Base-by-base conservation (phyloP, 345 rosid genomes). In the Boechera retrofracta region DNA sequence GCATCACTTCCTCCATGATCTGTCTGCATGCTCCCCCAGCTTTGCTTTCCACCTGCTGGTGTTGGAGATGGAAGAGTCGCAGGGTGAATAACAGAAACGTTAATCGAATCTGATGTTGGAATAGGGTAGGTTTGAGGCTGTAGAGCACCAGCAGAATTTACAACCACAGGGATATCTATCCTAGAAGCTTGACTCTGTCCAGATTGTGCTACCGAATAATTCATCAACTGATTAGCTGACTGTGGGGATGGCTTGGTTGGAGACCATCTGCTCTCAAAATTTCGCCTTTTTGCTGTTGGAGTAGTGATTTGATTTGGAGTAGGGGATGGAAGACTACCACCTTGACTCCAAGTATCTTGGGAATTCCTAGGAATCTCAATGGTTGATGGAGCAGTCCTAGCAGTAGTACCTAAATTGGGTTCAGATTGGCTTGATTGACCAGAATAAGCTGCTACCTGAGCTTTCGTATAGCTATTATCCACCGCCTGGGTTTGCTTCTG, bases 251-350 rank as follows among this genome's bases (percentile, higher is more conserved):
- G 77, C 79, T 83, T 85, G 51, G 87, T 86, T 38, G 95, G 88
- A 11, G 97, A 89, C 98, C 91, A 86, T 76, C 82, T 83, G 66
- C 82, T 88, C 84, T 88, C 91, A 72, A 77, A 80, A 6, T 32
- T 75, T 75, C 79, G 85, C 42, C 76, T 86, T 79, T 71, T 89
- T 12, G 78, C 47, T 12, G 78, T 65, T 52, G 81, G 87, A 7
- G 81, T 47, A 12, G 81, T 57, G 59, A 83, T 75, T 83, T 82
- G 96, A 73, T 83, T 84, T 5, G 99, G 99, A 73, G 99, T 91
- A 55, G 98, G 97, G 48, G 99, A 95, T 24, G 93, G 99, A 72
- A 95, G 97, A 77, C 86, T 89, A 49, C 87, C 81, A 15, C 86
- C 86, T 76, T 87, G 80, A 82, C 76, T 67, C 97, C 93, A 89